Evolutionary conservation across 2,329 filamentous ascomycete species (phyloP), one percentile per base, ranked within the genome.

Genomic region (Hypoxylon rubiginosum): DNA sequence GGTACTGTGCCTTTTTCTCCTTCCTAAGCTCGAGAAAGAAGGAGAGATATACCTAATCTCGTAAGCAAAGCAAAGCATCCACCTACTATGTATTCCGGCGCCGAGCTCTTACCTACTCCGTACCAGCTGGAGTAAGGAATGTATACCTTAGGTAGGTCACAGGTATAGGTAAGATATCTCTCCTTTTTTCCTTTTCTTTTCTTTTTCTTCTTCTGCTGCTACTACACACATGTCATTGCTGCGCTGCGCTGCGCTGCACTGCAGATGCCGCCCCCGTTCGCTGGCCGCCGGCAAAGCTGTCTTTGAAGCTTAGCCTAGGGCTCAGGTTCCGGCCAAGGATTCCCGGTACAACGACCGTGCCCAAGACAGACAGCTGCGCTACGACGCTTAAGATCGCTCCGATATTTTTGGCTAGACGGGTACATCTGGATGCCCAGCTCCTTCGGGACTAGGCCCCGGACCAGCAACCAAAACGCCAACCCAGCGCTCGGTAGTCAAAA

Each of bases 351-450:
- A 70, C 64, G 56, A 63, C 67, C 56, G 67, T 67, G 67, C 62
- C 65, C 69, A 71, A 71, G 66, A 67, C 53, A 70, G 67, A 70
- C 66, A 71, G 63, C 70, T 74, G 72, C 70, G 71, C 69, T 73
- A 65, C 67, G 65, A 74, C 71, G 66, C 65, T 68, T 71, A 67
- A 68, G 62, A 62, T 66, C 62, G 63, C 61, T 69, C 68, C 68
- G 51, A 68, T 67, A 71, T 72, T 73, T 67, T 55, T 73, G 72
- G 67, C 68, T 70, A 67, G 70, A 69, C 62, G 67, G 66, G 70
- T 71, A 62, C 67, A 54, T 68, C 64, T 66, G 52, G 26, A 49
- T 28, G 59, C 67, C 61, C 57, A 66, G 58, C 65, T 65, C 70
- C 58, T 62, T 71, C 67, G 62, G 64, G 62, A 70, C 67, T 65